Evolutionary conservation across 2,329 filamentous ascomycete genomes (phyloP).

Genomic region (Xylariomycetidae sp.): DNA sequence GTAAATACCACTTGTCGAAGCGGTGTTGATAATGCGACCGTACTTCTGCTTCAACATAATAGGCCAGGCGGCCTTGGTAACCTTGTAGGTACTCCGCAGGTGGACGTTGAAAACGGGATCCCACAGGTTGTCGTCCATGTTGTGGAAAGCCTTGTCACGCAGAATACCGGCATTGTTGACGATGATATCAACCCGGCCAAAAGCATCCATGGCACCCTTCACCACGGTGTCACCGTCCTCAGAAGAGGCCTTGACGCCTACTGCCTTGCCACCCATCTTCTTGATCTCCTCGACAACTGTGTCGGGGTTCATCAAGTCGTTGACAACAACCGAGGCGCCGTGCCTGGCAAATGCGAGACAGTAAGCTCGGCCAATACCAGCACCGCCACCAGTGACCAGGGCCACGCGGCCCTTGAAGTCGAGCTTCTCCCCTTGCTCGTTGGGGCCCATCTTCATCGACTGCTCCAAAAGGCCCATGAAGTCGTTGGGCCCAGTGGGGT

Average conservation of each 20-base stretch:
- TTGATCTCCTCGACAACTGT: conserved; percentile 88
- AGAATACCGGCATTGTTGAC: conserved; percentile 99
- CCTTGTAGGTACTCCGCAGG: conserved; percentile 89
- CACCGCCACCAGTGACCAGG: conserved; percentile 81
- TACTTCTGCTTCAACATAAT: conserved; percentile 99
- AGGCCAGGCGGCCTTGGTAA: conserved; percentile 95
- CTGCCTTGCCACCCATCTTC: conserved; percentile 80
- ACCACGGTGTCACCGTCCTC: conserved; percentile 89
- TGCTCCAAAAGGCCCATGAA: conserved; percentile 82
- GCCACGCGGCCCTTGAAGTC: conserved; percentile 82
- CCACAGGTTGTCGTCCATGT: conserved; percentile 96
- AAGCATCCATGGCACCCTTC: conserved; percentile 88
- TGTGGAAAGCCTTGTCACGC: conserved; percentile 93
- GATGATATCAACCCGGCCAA: conserved; percentile 87
- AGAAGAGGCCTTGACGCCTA: conserved; percentile 87
- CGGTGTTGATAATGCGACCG: conserved; percentile 92
- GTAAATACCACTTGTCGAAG: conserved; percentile 94
- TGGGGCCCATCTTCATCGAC: conserved; percentile 70
- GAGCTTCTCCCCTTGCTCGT: conserved; percentile 64
- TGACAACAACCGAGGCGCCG: conserved; percentile 83
- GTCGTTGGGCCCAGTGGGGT: conserved; percentile 80
- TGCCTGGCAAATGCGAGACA: conserved; percentile 80
- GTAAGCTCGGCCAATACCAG: conserved; percentile 88
- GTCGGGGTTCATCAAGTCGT: conserved; percentile 91
- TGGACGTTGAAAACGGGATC: conserved; percentile 89